Evolutionary conservation across 345 rosid genomes (phyloP).

Genomic region (Ricinus communis): DNA sequence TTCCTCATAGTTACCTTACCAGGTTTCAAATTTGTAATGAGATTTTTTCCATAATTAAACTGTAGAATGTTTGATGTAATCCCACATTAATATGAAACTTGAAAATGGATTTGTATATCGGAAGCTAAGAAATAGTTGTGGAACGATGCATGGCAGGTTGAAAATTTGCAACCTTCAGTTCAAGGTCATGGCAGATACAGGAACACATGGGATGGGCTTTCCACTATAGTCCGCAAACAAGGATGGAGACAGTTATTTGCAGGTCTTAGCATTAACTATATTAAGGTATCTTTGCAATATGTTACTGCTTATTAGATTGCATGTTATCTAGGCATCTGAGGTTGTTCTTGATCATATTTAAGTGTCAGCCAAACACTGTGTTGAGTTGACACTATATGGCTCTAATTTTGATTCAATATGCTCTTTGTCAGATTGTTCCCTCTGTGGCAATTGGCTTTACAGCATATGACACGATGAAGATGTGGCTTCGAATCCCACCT

Average conservation of each 20-base stretch:
- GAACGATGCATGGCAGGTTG: slow-evolving; percentile 55
- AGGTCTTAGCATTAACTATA: slow-evolving; percentile 91
- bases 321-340: background rate
- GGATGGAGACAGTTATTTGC: slow-evolving; percentile 97
- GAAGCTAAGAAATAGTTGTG: background rate
- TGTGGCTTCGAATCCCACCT: slow-evolving; percentile 82
- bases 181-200: slow-evolving; percentile 54
- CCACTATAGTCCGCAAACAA: slow-evolving; percentile 61
- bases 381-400: no score
- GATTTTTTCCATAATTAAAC: slow-evolving; percentile 1
- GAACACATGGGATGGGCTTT: slow-evolving; percentile 72
- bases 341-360: no score
- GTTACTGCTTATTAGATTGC: background rate
- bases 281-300: slow-evolving; percentile 56
- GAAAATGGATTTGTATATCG: background rate
- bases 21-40: background rate
- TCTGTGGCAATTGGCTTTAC: slow-evolving; percentile 96
- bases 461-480: slow-evolving; percentile 81
- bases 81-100: background rate
- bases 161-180: slow-evolving; percentile 53
- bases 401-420: no score
- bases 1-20: background rate
- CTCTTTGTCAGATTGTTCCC: slow-evolving; percentile 69
- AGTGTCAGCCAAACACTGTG: no score
- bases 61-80: background rate